Percentiles rank a stretch among this genome's conserved stretches.
Conservation (phyloP, 768 basidiomycete genomes). For the Chalciporus piperatus region DNA sequence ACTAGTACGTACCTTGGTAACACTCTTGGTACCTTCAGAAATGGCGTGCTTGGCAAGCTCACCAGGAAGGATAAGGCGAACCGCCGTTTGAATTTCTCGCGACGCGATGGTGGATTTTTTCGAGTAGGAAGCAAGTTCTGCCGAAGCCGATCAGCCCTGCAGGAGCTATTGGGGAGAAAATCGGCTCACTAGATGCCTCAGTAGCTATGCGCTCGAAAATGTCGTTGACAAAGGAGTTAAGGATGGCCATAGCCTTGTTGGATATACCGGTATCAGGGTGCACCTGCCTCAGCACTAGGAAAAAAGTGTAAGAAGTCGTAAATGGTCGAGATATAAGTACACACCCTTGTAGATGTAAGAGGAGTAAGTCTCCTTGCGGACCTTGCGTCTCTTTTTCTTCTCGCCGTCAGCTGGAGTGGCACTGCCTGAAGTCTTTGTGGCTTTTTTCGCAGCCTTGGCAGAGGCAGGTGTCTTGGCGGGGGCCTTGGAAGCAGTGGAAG, state of each 20-base stretch:
- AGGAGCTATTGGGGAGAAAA: neutral
- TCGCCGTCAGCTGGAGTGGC: conserved; percentile 59
- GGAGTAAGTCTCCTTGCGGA: conserved; percentile 88
- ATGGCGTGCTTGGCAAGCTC: conserved; percentile 99
- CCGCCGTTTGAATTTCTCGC: conserved; percentile 96
- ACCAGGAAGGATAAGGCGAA: conserved; percentile 93
- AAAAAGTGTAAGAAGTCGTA: conserved; percentile 1
- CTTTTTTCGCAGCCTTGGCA: conserved; percentile 43
- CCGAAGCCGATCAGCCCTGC: neutral
- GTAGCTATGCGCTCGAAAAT: conserved; percentile 92
- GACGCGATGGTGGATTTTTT: conserved; percentile 99
- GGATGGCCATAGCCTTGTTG: conserved; percentile 92
- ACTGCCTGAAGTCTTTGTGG: conserved; percentile 59
- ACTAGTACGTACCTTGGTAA: conserved; percentile 48
- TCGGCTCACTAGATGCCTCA: conserved; percentile 75
- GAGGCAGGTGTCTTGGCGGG: conserved; percentile 41
- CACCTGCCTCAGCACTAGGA: conserved; percentile 90
- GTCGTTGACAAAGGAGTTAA: conserved; percentile 92
- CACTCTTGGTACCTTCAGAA: conserved; percentile 85
- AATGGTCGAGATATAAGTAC: neutral
- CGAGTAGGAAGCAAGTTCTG: conserved; percentile 95
- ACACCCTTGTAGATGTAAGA: conserved; percentile 93
- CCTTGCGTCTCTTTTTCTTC: conserved; percentile 88
- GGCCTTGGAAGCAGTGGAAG: conserved; percentile 41
- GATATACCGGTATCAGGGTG: conserved; percentile 99